These are phyloP conservation scores for Penicillium fuscoglaucum DNA, from an alignment of 2,329 filamentous ascomycete species.

Conservation along the genomic window DNA sequence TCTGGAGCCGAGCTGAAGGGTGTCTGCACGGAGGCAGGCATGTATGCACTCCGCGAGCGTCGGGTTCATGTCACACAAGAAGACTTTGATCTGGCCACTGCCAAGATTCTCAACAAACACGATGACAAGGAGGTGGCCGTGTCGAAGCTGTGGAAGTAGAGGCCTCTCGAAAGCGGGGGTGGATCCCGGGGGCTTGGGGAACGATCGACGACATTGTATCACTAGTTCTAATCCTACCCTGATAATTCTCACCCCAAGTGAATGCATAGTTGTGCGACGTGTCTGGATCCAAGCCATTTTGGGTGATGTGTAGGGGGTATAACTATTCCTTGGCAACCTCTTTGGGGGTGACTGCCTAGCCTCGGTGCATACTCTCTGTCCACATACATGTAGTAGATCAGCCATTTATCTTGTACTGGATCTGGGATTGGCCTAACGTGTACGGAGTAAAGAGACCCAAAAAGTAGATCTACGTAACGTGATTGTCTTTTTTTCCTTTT, in stretches of 20 bases:
- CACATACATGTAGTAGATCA: neutral
- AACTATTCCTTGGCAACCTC: neutral
- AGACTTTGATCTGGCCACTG: conserved; percentile 96
- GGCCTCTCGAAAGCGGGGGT: neutral
- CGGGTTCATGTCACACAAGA: conserved; percentile 98
- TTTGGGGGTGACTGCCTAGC: neutral
- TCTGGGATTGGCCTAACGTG: neutral
- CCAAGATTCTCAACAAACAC: conserved; percentile 99
- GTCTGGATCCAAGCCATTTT: neutral
- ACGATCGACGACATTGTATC: conserved; percentile 26
- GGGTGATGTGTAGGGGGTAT: neutral
- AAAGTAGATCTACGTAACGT: neutral
- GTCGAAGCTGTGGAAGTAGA: conserved; percentile 41
- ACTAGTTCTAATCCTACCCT: conserved; percentile 26
- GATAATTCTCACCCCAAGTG: conserved; percentile 8
- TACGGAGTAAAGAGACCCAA: neutral
- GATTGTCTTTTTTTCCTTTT: neutral
- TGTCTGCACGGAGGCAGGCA: conserved; percentile 97
- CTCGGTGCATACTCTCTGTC: neutral
- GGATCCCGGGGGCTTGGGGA: neutral
- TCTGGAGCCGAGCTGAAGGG: conserved; percentile 97
- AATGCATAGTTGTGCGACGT: conserved; percentile 14
- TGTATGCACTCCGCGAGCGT: conserved; percentile 94
- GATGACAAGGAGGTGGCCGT: conserved; percentile 82
- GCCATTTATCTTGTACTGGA: neutral